Evolutionary conservation across 2,329 filamentous ascomycete species (phyloP), one percentile per base, ranked within the genome.

Genomic region (Alternaria novae-zelandiae): DNA sequence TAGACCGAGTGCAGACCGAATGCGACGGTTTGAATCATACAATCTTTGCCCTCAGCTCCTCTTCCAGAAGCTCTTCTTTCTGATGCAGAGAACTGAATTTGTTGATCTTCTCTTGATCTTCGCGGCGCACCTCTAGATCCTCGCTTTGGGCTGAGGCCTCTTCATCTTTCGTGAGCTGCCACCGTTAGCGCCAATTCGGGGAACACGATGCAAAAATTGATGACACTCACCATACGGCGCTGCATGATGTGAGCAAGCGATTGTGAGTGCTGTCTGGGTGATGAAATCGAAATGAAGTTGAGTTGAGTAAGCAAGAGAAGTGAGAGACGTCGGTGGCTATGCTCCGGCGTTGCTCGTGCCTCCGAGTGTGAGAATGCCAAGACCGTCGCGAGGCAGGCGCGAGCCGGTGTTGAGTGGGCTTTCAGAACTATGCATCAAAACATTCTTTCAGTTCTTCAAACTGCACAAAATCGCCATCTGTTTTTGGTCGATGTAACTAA

Each of bases 31-130:
- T 32, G 17, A 26, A 28, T 41, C 88, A 65, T 79, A 94, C 95
- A 79, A 89, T 89, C 80, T 97, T 97, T 6, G 82, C 80, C 77
- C 91, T 91, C 69, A 98, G 82, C 72, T 96, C 89, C 51, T 96
- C 94, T 77, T 96, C 90, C 4, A 98, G 80, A 4, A 86, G 81
- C 32, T 91, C 86, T 79, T 97, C 92, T 55, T 92, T 91, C 79
- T 96, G 93, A 80, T 99, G 96, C 67, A 99, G 85, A 47, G 94
- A 90, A 81, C 94, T 97, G 86, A 99, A 99, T 69, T 90, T 91
- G 83, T 99, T 99, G 88, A 99, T 99, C 83, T 96, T 97, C 83
- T 98, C 94, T 82, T 99, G 96, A 79, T 99, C 96, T 80, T 98
- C 94, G 76, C 94, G 91, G 64, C 96, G 92, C 63, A 99, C 96